Evolutionary conservation across 495 filamentous ascomycete genomes (phyloP), one percentile per base, ranked within the genome.

Genomic region (Xylaria cubensis): DNA sequence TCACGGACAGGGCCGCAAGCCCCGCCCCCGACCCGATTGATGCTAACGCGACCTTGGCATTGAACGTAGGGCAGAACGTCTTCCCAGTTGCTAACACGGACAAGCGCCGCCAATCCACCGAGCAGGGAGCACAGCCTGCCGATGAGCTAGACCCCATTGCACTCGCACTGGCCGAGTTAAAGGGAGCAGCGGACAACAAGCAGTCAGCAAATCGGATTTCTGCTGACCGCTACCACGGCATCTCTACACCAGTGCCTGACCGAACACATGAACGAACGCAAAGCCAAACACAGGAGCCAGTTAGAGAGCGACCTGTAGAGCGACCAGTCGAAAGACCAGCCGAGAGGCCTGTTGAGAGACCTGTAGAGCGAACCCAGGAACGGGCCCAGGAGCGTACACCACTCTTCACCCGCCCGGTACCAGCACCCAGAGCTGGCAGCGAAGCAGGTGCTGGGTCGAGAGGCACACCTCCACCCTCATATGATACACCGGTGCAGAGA

Each of bases 1-100:
- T 82, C 51, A 68, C 82, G 42, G 81, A 87, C 46, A 83, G 81
- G 70, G 84, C 80, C 36, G 79, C 76, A 61, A 85, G 92, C 76
- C 93, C 94, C 1, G 97, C 98, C 64, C 96, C 94, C 2, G 97
- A 99, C 64, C 96, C 94, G 3, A 94, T 95, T 39, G 95, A 97
- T 79, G 95, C 97, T 44, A 89, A 95, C 48, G 93, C 97, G 58
- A 97, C 92, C 80, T 91, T 98, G 77, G 95, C 97, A 59, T 86
- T 99, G n/a, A 97, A 97, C 79, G 89, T 99, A 21, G 97, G 97
- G 9, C 92, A 94, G 76, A 99, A 98, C 75, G 94, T 98, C 32
- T 98, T 99, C 82, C 91, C 97, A 75, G 95, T 99, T 9, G 92
- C 93, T n/a, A 92, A 92, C 7, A 92, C 94, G 0, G 93, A 95